These are phyloP conservation scores for Nymphaea colorata DNA, from an alignment of 164 flowering plant genomes.

Conservation along the genomic window DNA sequence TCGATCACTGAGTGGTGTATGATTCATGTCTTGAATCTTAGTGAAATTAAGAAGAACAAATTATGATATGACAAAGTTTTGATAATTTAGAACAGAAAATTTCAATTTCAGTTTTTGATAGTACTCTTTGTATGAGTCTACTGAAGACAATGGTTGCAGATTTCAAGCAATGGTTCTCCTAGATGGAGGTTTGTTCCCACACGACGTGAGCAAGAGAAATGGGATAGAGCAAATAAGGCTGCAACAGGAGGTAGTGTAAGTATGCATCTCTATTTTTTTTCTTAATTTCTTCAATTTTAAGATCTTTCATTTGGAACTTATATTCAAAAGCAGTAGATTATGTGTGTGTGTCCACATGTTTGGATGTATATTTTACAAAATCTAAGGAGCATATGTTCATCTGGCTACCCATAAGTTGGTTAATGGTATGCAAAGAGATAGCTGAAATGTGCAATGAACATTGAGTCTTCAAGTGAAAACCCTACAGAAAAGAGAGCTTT, in stretches of 20 bases:
- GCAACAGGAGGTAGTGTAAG: constrained; percentile 89
- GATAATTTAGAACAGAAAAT: too few relatives aligned
- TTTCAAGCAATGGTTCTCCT: constrained; percentile 10
- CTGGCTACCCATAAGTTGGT: too few relatives aligned
- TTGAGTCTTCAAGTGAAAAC: too few relatives aligned
- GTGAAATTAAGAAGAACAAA: too few relatives aligned
- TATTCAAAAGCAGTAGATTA: neutral
- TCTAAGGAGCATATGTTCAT: too few relatives aligned
- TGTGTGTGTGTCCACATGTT: too few relatives aligned
- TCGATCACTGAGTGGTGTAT: constrained; percentile 24
- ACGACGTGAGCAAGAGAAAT: constrained; percentile 76
- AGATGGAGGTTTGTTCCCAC: constrained; percentile 88
- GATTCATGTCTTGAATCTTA: constrained; percentile 4
- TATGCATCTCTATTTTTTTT: neutral
- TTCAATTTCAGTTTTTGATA: neutral
- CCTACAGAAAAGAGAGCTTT: too few relatives aligned
- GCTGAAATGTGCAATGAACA: too few relatives aligned
- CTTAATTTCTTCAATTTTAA: too few relatives aligned
- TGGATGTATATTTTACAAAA: too few relatives aligned
- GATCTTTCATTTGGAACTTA: neutral
- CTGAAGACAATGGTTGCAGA: constrained; percentile 25
- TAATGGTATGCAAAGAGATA: too few relatives aligned
- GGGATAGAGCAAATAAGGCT: constrained; percentile 86
- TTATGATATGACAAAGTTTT: too few relatives aligned
- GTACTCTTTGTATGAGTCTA: neutral